Base-by-base conservation (phyloP, 495 filamentous ascomycete species). In the Oidiodendron maius region DNA sequence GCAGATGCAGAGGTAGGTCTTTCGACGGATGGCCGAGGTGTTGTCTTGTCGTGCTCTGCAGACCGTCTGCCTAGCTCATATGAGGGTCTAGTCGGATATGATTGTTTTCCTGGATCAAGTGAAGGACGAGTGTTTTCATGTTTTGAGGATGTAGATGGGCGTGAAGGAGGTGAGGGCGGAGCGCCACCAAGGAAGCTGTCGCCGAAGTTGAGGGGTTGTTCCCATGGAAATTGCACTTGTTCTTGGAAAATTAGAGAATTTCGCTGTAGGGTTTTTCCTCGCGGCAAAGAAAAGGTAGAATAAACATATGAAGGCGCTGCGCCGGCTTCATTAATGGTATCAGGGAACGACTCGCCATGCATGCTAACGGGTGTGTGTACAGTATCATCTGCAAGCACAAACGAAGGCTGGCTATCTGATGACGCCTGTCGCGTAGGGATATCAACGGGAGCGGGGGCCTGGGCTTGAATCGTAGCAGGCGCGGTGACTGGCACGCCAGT, bases 251-350 rank as follows among this genome's bases (percentile, higher is more conserved):
- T 69, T 22, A 79, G 65, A 1, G 87, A 89, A 45, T 86, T 75
- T 36, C 84, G 75, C 25, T 91, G 80, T 26, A 94, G 58, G 32
- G 73, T 71, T 49, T 89, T 84, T 4, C 91, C 91, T 22, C 93
- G 82, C 1, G 89, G 91, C 26, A 96, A 71, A 0, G 80, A 69
- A 60, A 86, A 96, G 51, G 84, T 91, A 17, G 88, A 81, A 59
- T 96, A 91, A 18, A 81, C 83, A 61, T 95, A 91, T 0, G 88
- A 85, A 9, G 86, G 77, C 6, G 83, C 78, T 2, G 79, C 71
- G 3, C 65, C 67, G 44, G 36, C 53, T 23, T 70, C 69, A 36
- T 45, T 56, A 26, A 53, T 51, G 21, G 59, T 56, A 13, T 83
- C 78, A 0, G 67, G 61, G 48, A 75, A 79, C 2, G 73, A 77